Percentiles rank a stretch among this genome's conserved stretches.
Evolutionary conservation across 331 rosid species (phyloP).

Genomic region (Dryas integrifolia): DNA sequence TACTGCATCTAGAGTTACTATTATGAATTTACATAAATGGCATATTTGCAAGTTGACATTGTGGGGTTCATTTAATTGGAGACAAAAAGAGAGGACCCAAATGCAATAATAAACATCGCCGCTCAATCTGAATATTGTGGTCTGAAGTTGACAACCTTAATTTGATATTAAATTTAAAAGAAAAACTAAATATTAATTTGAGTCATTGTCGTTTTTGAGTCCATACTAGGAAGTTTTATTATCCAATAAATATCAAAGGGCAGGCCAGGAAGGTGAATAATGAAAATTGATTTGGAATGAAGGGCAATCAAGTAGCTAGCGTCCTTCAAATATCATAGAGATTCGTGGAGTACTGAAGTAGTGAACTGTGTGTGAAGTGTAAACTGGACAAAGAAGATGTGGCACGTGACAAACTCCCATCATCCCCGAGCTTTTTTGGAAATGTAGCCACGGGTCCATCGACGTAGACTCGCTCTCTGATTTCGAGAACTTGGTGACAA

Average conservation of each 20-base stretch:
- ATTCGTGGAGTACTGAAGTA: too few relatives aligned
- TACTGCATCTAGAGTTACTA: constrained; percentile 20
- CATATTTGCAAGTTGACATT: not conserved
- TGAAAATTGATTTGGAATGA: constrained; percentile 7
- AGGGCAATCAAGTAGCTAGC: not conserved
- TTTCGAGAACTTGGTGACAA: constrained; percentile 11
- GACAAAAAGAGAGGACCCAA: not conserved
- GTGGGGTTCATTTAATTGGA: not conserved
- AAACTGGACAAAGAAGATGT: not conserved
- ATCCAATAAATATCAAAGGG: not conserved
- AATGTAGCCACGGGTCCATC: constrained; percentile 18
- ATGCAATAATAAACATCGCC: not conserved
- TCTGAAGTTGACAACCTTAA: too few relatives aligned
- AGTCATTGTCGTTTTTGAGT: not conserved
- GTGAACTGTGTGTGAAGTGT: too few relatives aligned
- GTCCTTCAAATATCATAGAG: constrained; percentile 16
- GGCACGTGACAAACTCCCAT: constrained; percentile 42
- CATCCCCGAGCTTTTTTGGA: not conserved
- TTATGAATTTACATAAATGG: constrained; percentile 27
- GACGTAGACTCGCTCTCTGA: not conserved
- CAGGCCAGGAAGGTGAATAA: not conserved
- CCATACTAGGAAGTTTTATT: not conserved
- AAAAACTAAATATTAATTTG: not conserved
- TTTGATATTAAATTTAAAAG: too few relatives aligned
- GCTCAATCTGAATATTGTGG: too few relatives aligned